These are phyloP conservation scores for Candida saitoana DNA, from an alignment of 805 yeast genomes.

Conservation along the genomic window DNA sequence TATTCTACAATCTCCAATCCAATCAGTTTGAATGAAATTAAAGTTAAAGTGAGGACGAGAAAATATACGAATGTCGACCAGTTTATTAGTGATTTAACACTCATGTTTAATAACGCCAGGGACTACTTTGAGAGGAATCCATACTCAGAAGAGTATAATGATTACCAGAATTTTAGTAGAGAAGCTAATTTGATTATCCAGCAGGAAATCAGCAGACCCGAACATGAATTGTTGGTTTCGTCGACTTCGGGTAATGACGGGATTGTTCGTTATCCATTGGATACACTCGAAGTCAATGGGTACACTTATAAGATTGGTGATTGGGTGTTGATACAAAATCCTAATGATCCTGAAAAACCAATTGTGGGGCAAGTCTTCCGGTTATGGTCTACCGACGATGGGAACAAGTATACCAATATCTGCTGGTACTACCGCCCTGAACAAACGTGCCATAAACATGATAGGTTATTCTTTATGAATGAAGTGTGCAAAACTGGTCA, in stretches of 20 bases:
- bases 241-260: slow-evolving; percentile 43
- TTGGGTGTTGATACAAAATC: slow-evolving; percentile 86
- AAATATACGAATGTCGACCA: slow-evolving; percentile 71
- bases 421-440: slow-evolving; percentile 99
- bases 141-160: slow-evolving; percentile 54
- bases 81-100: slow-evolving; percentile 71
- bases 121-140: slow-evolving; percentile 50
- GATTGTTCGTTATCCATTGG: slow-evolving; percentile 70
- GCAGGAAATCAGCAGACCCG: slow-evolving; percentile 76
- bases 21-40: slow-evolving; percentile 65
- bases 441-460: slow-evolving; percentile 92
- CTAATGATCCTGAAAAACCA: slow-evolving; percentile 85
- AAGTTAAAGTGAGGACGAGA: slow-evolving; percentile 80
- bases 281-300: slow-evolving; percentile 67
- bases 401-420: slow-evolving; percentile 80
- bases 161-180: slow-evolving; percentile 59
- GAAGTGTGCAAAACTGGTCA: slow-evolving; percentile 97
- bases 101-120: slow-evolving; percentile 72
- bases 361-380: slow-evolving; percentile 92
- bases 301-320: slow-evolving; percentile 82
- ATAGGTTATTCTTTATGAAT: slow-evolving; percentile 83
- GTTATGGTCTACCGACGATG: slow-evolving; percentile 87
- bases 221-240: slow-evolving; percentile 57
- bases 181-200: slow-evolving; percentile 55
- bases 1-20: slow-evolving; percentile 55